Conservation (phyloP, 177 flowering plant genomes). For the Vitis hybrid region DNA sequence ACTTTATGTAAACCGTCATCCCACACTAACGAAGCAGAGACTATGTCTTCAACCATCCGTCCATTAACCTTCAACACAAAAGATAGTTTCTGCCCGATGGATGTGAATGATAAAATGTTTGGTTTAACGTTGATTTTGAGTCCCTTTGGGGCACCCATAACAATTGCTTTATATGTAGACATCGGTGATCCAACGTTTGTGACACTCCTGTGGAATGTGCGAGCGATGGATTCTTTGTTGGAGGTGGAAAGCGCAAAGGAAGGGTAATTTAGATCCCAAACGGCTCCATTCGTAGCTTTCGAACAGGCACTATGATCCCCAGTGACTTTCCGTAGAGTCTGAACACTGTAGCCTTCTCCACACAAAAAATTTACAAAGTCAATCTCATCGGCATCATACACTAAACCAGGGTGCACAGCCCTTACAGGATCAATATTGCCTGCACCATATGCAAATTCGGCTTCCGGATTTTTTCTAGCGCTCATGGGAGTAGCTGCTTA, state of each 20-base stretch:
- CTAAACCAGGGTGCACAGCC: background rate
- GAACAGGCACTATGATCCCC: background rate
- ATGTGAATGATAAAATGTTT: slow-evolving; percentile 9
- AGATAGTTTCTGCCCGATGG: slow-evolving; percentile 9
- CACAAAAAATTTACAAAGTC: background rate
- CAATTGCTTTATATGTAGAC: background rate
- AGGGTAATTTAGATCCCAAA: slow-evolving; percentile 4
- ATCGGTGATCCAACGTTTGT: no score
- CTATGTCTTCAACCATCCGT: background rate
- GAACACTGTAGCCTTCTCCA: background rate
- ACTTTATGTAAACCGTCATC: slow-evolving; percentile 26
- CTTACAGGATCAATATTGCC: background rate
- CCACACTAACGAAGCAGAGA: slow-evolving; percentile 28
- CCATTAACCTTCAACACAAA: slow-evolving; percentile 20
- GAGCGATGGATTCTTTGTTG: no score
- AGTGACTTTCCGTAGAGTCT: background rate
- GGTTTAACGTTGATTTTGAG: slow-evolving; percentile 6
- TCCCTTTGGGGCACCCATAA: no score
- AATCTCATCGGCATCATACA: background rate
- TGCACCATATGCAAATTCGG: background rate
- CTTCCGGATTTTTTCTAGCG: background rate
- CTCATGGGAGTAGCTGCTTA: background rate
- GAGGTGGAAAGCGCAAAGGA: background rate
- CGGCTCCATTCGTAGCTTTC: background rate
- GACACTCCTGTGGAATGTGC: background rate